Conservation (phyloP, 2,329 filamentous ascomycete species). For the Talaromyces sp. region DNA sequence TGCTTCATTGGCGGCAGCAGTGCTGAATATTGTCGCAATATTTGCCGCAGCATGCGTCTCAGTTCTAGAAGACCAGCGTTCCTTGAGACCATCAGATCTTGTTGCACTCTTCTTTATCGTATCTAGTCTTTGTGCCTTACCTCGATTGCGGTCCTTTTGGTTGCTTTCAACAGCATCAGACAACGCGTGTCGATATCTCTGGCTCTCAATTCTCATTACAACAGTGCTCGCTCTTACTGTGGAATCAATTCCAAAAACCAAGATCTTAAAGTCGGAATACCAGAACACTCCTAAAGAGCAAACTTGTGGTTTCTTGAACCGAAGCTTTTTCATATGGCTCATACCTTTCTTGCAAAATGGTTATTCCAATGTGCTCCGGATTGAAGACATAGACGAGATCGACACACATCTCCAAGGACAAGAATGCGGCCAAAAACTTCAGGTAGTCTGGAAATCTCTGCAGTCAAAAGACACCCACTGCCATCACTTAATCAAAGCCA, state of each 20-base stretch:
- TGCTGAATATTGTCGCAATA: constrained; percentile 14
- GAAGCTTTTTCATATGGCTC: constrained; percentile 49
- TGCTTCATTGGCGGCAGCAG: not conserved
- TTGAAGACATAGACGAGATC: constrained; percentile 43
- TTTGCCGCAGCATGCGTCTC: constrained; percentile 28
- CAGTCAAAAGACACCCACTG: constrained; percentile 32
- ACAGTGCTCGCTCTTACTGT: constrained; percentile 39
- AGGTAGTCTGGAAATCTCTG: constrained; percentile 33
- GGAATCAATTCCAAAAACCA: constrained; percentile 41
- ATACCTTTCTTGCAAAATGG: constrained; percentile 46
- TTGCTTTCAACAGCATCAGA: constrained; percentile 19
- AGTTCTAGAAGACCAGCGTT: constrained; percentile 25
- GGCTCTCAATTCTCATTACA: constrained; percentile 34
- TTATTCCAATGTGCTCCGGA: constrained; percentile 37
- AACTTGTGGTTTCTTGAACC: constrained; percentile 44
- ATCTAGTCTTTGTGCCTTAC: constrained; percentile 39
- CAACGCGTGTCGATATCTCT: constrained; percentile 37
- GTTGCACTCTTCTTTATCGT: constrained; percentile 41
- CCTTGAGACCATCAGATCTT: constrained; percentile 25
- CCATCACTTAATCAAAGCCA: constrained; percentile 24
- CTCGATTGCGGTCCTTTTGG: constrained; percentile 40
- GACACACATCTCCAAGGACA: constrained; percentile 45
- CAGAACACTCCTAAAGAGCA: constrained; percentile 32
- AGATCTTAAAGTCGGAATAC: constrained; percentile 20
- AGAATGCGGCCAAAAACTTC: constrained; percentile 32